Conservation (phyloP, 208 protist genomes). For the Acanthamoeba royreba region DNA sequence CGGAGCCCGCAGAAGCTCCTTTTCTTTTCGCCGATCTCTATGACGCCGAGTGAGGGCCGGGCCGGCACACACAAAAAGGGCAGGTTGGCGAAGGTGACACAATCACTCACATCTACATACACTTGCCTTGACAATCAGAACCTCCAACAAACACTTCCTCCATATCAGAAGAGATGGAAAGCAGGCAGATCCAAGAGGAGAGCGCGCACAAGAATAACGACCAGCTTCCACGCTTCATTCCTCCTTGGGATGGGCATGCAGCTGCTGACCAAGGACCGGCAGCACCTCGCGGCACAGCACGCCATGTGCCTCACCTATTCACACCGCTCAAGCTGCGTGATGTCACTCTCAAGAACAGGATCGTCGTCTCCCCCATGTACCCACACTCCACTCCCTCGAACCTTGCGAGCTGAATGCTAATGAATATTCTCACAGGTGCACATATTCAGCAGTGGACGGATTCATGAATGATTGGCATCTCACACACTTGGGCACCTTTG, state of each 20-base stretch:
- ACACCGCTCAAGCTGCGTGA: conserved; percentile 47
- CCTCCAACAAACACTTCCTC: no score
- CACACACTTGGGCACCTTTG: conserved; percentile 47
- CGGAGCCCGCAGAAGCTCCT: no score
- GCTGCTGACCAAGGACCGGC: background rate
- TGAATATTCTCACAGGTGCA: background rate
- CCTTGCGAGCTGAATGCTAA: background rate
- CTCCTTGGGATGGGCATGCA: background rate
- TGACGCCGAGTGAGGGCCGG: no score
- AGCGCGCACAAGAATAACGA: no score
- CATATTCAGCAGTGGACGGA: conserved; percentile 62
- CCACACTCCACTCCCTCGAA: background rate
- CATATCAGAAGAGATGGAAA: no score
- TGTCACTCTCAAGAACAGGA: conserved; percentile 65
- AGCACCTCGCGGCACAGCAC: background rate
- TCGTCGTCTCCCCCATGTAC: conserved; percentile 63
- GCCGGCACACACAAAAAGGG: no score
- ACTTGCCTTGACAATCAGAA: no score
- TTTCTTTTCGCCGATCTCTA: no score
- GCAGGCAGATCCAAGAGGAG: no score
- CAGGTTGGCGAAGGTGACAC: no score
- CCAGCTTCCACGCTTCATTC: background rate
- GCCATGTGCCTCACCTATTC: conserved; percentile 50
- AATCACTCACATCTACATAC: no score
- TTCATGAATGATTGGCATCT: conserved; percentile 63